Base-by-base conservation (phyloP, 306 rosid species). In the Citrullus amarus region DNA sequence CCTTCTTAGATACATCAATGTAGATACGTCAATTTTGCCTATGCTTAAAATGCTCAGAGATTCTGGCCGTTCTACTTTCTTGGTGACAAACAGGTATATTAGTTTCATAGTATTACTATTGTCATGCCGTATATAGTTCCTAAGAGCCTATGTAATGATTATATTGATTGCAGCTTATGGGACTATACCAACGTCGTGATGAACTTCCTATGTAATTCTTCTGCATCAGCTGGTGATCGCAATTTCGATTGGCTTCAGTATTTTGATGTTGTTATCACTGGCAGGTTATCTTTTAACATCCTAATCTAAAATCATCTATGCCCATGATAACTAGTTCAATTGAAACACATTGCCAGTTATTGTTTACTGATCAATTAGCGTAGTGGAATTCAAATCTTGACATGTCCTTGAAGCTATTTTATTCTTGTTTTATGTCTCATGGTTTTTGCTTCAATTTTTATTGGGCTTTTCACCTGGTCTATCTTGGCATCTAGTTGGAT, bases 31-130 rank as follows among this genome's bases (percentile, higher is more conserved):
- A 6, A 84, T 95, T n/a, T 97, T 95, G 51, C 99, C 99, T 54
- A 90, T 95, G 96, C 90, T 95, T 75, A 90, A 86, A 86, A 92
- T 95, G 99, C 88, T 92, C 78, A 84, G 90, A 88, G 97, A 87
- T 80, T 92, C 99, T 65, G 93, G 93, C 50, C 98, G 97, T 44
- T 85, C 97, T 68, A 92, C 95, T 18, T 95, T 95, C 86, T 88
- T 95, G 87, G 98, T 95, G 84, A 95, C 98, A 75, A 95, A 95
- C 80, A 95, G 98, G 98, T 95, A 85, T 12, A 53, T n/a, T 53
- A 51, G 41, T 38, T 63, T 48, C 39, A 18, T 57, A 73, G 20
- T 78, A 74, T 44, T 72, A 67, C 81, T 78, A 75, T 75, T 80
- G 10, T 36, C 30, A 54, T 17, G 16, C 30, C 39, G 53, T 36